A percentile compares a stretch with the other conserved stretches of the same genome.
Conservation (phyloP, 108 stramenopile genomes). For the Mediolabrus comicus region DNA sequence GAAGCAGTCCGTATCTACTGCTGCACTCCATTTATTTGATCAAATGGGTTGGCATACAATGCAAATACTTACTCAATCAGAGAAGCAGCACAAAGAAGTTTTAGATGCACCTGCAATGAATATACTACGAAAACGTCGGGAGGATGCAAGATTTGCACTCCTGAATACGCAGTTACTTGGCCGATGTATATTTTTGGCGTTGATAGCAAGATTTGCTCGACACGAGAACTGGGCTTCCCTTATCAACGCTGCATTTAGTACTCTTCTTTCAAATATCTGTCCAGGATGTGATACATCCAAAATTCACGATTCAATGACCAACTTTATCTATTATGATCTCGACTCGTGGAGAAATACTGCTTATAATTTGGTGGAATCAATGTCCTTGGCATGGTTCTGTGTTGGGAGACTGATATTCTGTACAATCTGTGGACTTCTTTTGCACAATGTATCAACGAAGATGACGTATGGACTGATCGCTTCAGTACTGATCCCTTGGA, state of each 20-base stretch:
- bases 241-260: not conserved
- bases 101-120: constrained; percentile 7
- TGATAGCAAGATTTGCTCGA: not conserved
- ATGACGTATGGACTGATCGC: constrained; percentile 9
- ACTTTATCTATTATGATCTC: constrained; percentile 4
- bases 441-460: constrained; percentile 14
- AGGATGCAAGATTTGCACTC: not conserved
- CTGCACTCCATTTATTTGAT: not conserved
- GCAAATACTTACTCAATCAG: constrained; percentile 4
- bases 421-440: constrained; percentile 1
- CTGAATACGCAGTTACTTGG: constrained; percentile 5
- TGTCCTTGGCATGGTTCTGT: constrained; percentile 3
- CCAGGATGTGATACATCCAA: constrained; percentile 2
- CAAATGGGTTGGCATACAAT: constrained; percentile 1
- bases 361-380: not conserved
- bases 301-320: not conserved
- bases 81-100: constrained; percentile 9
- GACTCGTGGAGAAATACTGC: constrained; percentile 7
- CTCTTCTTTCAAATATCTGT: constrained; percentile 8
- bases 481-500: constrained; percentile 10
- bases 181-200: constrained; percentile 8
- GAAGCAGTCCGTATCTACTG: constrained; percentile 2
- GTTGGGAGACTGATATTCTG: not conserved
- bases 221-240: not conserved
- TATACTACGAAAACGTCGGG: not conserved